Evolutionary conservation across 140 eudicot species (phyloP), one percentile per base, ranked within the genome.

Genomic region (Bidens hawaiensis): DNA sequence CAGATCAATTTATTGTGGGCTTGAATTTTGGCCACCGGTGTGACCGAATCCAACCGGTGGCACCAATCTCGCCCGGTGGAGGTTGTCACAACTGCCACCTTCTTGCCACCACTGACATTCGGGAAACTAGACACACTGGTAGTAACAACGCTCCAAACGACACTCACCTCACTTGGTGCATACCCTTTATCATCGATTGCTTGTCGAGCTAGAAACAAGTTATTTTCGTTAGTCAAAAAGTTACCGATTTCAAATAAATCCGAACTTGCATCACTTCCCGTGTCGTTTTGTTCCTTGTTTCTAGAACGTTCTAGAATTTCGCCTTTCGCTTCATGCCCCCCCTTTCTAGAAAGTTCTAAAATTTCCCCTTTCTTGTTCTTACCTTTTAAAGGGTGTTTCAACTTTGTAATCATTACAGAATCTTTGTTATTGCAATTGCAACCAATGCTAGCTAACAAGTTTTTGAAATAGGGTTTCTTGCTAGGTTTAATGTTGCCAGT

Each of bases 141-240:
- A 6, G 95, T 90, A 5, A 86, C 78, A 14, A 83, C 93, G 27
- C 97, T 90, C 97, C 97, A 90, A 12, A 79, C 87, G 23, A 90
- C 77, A 70, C 97, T 89, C 4, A 73, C 95, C 67, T 89, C 97
- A 4, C 97, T 89, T 11, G 97, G 97, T 3, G 95, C 89, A 36
- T 85, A 85, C 40, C 82, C 70, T 4, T 75, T 67, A 62, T 28
- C 42, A 15, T 81, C 88, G 11, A 47, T 53, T 12, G 75, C 60
- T 47, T 76, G 77, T 22, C 71, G 64, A 43, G 76, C 71, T 48
- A 69, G 75, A 62, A 64, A 43, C 19, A 65, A 78, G 71, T 63
- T 62, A 50, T 70, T 70, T 46, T 72, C 71, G 33, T 75, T 82
- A 46, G 81, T 70, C 24, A 95, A 78, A 41, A 86, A 78, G 78